Base-by-base conservation (phyloP, 192 early-diverging fungal genomes). In the Podila clonocystis region DNA sequence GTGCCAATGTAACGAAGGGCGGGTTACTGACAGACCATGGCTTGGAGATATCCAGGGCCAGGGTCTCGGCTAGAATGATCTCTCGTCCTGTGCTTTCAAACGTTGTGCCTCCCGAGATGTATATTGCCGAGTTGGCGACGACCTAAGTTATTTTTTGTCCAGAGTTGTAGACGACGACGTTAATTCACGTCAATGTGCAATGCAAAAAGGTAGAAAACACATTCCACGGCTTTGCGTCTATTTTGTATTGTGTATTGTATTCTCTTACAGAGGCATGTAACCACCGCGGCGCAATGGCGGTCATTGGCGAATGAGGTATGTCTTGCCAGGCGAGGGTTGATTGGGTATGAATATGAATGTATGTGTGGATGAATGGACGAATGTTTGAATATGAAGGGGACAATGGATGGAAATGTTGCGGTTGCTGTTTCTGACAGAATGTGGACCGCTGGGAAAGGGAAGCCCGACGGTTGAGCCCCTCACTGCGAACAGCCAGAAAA, bases 211-310 rank as follows among this genome's bases (percentile, higher is more conserved):
- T 6, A 33, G 33, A 45, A 45, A 45, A 12, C 12, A 45, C 41
- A 45, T 45, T 12, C 15, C 2, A 36, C 34, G 34, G 34, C 34
- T 9, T 9, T 45, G 41, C 0, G 34, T 45, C 12, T 4, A 52
- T 9, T 49, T 20, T 19, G 2, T 19, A 50, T 9, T 49, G 31
- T 19, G 2, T 19, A 50, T 12, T 28, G 33, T 19, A 0, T 12
- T 26, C 8, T 45, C 75, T 66, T 78, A 78, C 75, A 33, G 75
- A 55, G 22, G 75, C 75, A 45, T 78, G 75, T 49, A 71, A 78
- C 75, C 75, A 78, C 28, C 75, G 68, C 22, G 75, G 64, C 24
- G 69, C 61, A 31, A 71, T 26, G 45, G 49, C 9, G 34, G 41
- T 57, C 75, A 78, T 78, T 78, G 24, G 8, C 33, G 41, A 45